Evolutionary conservation across 768 basidiomycete genomes (phyloP).

Genomic region (Amanita exitialis): DNA sequence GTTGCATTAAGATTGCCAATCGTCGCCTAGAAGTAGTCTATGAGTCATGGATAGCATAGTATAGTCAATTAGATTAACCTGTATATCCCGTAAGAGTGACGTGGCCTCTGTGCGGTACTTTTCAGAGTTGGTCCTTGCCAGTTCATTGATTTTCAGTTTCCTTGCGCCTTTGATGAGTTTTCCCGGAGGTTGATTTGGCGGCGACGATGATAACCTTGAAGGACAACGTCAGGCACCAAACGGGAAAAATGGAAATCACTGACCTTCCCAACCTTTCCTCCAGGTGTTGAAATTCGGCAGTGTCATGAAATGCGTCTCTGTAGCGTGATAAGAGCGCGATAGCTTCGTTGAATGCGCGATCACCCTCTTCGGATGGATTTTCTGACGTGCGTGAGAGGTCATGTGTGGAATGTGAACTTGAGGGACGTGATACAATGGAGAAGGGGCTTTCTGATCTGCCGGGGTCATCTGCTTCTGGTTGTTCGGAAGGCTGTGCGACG

Average conservation of each 20-base stretch:
- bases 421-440: not conserved
- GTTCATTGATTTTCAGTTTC: not conserved
- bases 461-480: not conserved
- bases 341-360: not conserved
- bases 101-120: constrained; percentile 1
- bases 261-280: not conserved
- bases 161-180: constrained; percentile 4
- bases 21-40: not conserved
- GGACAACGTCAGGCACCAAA: not conserved
- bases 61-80: not conserved
- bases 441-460: constrained; percentile 1
- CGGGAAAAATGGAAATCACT: not conserved
- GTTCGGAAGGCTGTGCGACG: not conserved
- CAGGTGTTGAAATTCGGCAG: not conserved
- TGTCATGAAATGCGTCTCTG: not conserved
- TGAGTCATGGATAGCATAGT: not conserved
- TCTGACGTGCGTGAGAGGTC: not conserved
- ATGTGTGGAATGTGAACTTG: not conserved
- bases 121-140: not conserved
- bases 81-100: constrained; percentile 1
- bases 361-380: not conserved
- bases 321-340: constrained; percentile 1
- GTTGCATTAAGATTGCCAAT: not conserved
- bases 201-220: not conserved
- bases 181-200: not conserved